These are phyloP conservation scores for Talaromyces amestolkiae DNA, from an alignment of 2,329 filamentous ascomycete species.

Conservation along the genomic window DNA sequence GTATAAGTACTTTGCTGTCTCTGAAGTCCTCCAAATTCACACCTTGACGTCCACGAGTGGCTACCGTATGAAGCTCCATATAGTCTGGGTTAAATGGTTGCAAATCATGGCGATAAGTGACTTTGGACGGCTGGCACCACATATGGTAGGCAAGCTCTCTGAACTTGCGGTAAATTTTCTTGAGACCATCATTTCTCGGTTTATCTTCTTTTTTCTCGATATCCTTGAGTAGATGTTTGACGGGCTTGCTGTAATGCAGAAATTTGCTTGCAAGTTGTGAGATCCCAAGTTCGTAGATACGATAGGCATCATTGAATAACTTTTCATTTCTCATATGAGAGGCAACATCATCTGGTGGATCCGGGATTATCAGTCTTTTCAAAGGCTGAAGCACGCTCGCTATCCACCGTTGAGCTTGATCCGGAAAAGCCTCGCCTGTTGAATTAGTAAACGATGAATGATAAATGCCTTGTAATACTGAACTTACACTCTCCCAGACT, in stretches of 20 bases:
- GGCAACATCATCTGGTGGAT: not conserved
- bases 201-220: not conserved
- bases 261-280: not conserved
- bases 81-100: not conserved
- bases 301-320: not conserved
- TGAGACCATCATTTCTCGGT: not conserved
- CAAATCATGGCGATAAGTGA: not conserved
- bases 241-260: not conserved
- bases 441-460: not conserved
- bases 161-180: constrained; percentile 5
- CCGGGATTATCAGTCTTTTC: not conserved
- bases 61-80: not conserved
- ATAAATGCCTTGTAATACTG: too few species aligned
- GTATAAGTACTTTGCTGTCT: not conserved
- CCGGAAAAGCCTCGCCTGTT: not conserved
- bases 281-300: constrained; percentile 1
- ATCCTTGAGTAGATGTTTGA: not conserved
- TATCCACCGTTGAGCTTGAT: not conserved
- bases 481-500: not conserved
- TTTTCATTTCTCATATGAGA: not conserved
- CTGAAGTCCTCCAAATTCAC: not conserved
- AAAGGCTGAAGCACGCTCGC: not conserved
- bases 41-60: not conserved
- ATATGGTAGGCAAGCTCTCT: constrained; percentile 7
- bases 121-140: not conserved